Percentiles rank a stretch among this genome's conserved stretches.
Evolutionary conservation across 306 rosid species (phyloP).

Genomic region (Medicago ruthenica): DNA sequence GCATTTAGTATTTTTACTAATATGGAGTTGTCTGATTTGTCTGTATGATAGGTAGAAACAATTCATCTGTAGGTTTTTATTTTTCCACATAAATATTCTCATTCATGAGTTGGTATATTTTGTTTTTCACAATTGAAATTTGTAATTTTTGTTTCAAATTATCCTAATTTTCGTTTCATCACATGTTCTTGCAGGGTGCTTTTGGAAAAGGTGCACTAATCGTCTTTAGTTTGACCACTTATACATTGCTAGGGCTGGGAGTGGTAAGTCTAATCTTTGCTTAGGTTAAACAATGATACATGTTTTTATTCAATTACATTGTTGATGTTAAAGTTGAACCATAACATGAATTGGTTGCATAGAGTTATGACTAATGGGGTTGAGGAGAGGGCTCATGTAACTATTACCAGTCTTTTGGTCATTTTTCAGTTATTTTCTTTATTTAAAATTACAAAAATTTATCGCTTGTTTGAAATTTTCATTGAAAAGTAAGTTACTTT

Average conservation of each 20-base stretch:
- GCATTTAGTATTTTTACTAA: not conserved
- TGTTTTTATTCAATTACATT: constrained; percentile 1
- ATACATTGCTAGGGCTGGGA: constrained; percentile 88
- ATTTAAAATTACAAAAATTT: constrained; percentile 4
- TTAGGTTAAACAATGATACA: constrained; percentile 8
- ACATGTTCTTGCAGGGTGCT: constrained; percentile 73
- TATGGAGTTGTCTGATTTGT: constrained; percentile 4
- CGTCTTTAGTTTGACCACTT: constrained; percentile 82
- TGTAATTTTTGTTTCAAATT: constrained; percentile 17
- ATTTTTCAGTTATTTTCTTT: constrained; percentile 19
- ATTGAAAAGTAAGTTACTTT: constrained; percentile 4
- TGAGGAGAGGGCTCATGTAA: not conserved
- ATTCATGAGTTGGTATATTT: constrained; percentile 16
- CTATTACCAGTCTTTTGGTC: not conserved
- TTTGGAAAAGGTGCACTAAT: constrained; percentile 78
- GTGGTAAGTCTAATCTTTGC: constrained; percentile 62
- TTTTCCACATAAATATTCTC: not conserved
- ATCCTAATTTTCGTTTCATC: constrained; percentile 27
- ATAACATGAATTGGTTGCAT: constrained; percentile 23
- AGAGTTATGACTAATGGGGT: constrained; percentile 7
- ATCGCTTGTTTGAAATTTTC: not conserved
- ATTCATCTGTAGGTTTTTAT: not conserved
- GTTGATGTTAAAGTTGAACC: not conserved
- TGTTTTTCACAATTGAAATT: constrained; percentile 15
- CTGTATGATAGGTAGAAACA: constrained; percentile 12